phyloP scores from a whole-genome alignment of 75 land plant genomes.

The Pinus taeda region DNA sequence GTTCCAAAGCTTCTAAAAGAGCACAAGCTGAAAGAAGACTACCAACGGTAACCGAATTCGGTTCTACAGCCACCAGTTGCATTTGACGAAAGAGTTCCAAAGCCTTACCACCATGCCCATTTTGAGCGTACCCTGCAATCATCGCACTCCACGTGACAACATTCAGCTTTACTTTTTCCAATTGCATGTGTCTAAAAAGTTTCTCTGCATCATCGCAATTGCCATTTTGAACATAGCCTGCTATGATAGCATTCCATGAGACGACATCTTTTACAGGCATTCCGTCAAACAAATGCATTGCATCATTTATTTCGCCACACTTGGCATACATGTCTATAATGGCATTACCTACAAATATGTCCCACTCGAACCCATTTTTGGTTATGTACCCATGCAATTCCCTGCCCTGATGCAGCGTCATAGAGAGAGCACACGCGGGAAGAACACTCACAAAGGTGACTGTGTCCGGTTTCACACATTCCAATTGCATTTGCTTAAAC shows the following conservation, averaged over 20 bases:
- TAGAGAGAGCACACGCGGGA: slow-evolving; percentile 20
- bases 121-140: slow-evolving; percentile 53
- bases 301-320: slow-evolving; percentile 29
- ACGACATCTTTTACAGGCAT: slow-evolving; percentile 34
- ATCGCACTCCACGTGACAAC: slow-evolving; percentile 66
- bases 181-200: slow-evolving; percentile 19
- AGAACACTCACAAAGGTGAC: slow-evolving; percentile 38
- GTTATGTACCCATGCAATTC: slow-evolving; percentile 37
- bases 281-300: slow-evolving; percentile 38
- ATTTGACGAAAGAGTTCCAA: slow-evolving; percentile 44
- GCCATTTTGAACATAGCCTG: slow-evolving; percentile 43
- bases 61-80: slow-evolving; percentile 30
- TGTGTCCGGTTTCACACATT: slow-evolving; percentile 18
- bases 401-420: slow-evolving; percentile 8
- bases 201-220: slow-evolving; percentile 34
- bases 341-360: slow-evolving; percentile 46
- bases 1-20: slow-evolving; percentile 17
- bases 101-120: slow-evolving; percentile 55
- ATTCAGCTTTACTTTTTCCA: slow-evolving; percentile 30
- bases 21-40: slow-evolving; percentile 50
- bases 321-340: slow-evolving; percentile 63
- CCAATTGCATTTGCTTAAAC: slow-evolving; percentile 28
- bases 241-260: slow-evolving; percentile 40
- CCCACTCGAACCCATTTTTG: slow-evolving; percentile 30
- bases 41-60: slow-evolving; percentile 48